Evolutionary conservation across 768 basidiomycete species (phyloP).

Genomic region (Podaxis rugospora): DNA sequence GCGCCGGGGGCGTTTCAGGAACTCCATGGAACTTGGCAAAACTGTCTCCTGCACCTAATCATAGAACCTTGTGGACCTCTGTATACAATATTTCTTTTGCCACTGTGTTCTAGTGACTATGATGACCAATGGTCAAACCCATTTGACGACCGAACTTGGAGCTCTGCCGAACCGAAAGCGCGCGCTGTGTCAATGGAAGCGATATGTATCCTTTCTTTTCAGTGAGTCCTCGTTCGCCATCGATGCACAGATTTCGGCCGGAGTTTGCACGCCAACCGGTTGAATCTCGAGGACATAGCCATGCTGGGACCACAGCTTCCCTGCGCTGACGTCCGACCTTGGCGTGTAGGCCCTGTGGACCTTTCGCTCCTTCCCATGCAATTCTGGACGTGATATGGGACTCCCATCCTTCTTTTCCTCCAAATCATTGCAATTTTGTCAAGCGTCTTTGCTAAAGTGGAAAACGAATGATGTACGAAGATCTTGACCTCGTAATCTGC

Average conservation of each 20-base stretch:
- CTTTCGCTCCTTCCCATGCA: not conserved
- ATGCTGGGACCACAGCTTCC: not conserved
- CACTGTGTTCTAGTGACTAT: not conserved
- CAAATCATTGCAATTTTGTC: not conserved
- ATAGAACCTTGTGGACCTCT: not conserved
- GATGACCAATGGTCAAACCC: not conserved
- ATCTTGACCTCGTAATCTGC: constrained; percentile 7
- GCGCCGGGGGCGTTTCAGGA: not conserved
- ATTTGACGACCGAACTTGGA: not conserved
- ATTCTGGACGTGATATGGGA: not conserved
- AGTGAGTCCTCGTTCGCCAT: not conserved
- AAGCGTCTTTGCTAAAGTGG: constrained; percentile 1
- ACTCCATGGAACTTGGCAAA: not conserved
- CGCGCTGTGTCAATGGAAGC: not conserved
- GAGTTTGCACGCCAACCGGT: not conserved
- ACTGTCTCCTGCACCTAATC: not conserved
- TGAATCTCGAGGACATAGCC: not conserved
- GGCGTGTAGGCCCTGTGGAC: not conserved
- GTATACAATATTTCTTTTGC: not conserved
- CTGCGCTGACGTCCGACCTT: not conserved
- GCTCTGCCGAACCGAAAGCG: not conserved
- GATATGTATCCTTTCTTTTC: not conserved
- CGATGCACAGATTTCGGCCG: not conserved
- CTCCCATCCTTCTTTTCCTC: not conserved
- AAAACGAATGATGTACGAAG: constrained; percentile 1